Conservation (phyloP, 257 asterid genomes). For the Penstemon eatonii region DNA sequence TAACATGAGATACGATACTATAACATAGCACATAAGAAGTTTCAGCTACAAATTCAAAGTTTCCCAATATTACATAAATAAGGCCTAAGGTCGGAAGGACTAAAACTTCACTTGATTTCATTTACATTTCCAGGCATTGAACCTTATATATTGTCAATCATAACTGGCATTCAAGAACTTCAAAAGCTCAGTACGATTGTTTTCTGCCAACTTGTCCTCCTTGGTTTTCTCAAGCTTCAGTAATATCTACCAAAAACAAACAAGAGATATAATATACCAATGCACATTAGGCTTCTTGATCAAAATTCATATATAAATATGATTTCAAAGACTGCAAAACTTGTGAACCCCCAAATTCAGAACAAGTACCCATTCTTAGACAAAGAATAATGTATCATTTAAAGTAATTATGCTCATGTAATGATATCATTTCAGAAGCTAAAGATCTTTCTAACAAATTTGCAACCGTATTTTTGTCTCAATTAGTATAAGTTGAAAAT, state of each 20-base stretch:
- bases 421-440: too few relatives aligned
- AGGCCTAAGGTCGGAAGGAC: neutral
- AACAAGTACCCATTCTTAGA: too few relatives aligned
- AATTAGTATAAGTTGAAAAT: too few relatives aligned
- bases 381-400: too few relatives aligned
- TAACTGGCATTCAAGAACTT: slow-evolving; percentile 94
- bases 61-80: neutral
- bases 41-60: neutral
- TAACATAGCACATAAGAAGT: neutral
- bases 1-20: neutral
- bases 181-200: slow-evolving; percentile 77
- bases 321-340: too few relatives aligned
- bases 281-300: neutral
- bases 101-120: slow-evolving; percentile 3
- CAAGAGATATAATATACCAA: neutral
- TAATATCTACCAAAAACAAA: slow-evolving; percentile 54
- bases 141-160: slow-evolving; percentile 50
- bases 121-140: slow-evolving; percentile 7
- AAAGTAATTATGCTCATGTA: too few relatives aligned
- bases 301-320: too few relatives aligned
- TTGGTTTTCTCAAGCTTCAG: slow-evolving; percentile 89
- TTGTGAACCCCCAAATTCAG: too few relatives aligned
- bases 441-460: too few relatives aligned
- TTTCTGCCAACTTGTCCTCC: slow-evolving; percentile 95
- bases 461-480: too few relatives aligned